phyloP scores from a whole-genome alignment of 305 asterid genomes.

The Galium porrigens region DNA sequence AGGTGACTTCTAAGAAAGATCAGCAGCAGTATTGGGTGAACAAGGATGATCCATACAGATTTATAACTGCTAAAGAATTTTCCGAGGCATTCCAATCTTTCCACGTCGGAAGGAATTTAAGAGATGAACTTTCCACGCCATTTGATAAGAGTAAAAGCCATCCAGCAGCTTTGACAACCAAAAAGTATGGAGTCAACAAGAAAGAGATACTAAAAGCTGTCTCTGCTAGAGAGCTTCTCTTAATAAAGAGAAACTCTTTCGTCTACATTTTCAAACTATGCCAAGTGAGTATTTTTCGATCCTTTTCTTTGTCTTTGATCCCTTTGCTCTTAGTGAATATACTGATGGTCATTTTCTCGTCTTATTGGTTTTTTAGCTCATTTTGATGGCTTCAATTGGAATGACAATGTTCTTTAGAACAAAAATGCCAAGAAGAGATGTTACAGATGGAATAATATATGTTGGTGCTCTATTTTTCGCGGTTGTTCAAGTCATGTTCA shows the following conservation, averaged over 20 bases:
- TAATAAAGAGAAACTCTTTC: conserved; percentile 56
- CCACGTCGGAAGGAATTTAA: conserved; percentile 32
- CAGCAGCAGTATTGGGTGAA: conserved; percentile 66
- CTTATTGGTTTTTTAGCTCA: conserved; percentile 20
- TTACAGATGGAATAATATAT: conserved; percentile 36
- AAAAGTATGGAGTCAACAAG: conserved; percentile 41
- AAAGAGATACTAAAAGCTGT: conserved; percentile 53
- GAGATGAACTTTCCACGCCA: conserved; percentile 43
- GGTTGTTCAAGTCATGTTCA: conserved; percentile 34
- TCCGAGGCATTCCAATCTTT: conserved; percentile 48
- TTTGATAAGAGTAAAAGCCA: conserved; percentile 50
- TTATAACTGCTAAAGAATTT: conserved; percentile 40
- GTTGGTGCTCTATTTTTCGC: conserved; percentile 39
- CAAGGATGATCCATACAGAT: conserved; percentile 47
- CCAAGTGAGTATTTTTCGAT: conserved; percentile 12
- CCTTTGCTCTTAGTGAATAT: neutral
- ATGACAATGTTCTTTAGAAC: conserved; percentile 49
- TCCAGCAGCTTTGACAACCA: conserved; percentile 58
- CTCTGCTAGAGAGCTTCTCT: conserved; percentile 38
- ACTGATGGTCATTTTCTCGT: neutral
- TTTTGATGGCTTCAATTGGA: conserved; percentile 24
- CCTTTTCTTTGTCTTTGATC: neutral
- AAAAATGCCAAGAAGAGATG: conserved; percentile 27
- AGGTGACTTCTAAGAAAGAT: conserved; percentile 85
- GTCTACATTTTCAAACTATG: conserved; percentile 39